These are phyloP conservation scores for Turritis glabra DNA, from an alignment of 345 rosid species.

Conservation along the genomic window DNA sequence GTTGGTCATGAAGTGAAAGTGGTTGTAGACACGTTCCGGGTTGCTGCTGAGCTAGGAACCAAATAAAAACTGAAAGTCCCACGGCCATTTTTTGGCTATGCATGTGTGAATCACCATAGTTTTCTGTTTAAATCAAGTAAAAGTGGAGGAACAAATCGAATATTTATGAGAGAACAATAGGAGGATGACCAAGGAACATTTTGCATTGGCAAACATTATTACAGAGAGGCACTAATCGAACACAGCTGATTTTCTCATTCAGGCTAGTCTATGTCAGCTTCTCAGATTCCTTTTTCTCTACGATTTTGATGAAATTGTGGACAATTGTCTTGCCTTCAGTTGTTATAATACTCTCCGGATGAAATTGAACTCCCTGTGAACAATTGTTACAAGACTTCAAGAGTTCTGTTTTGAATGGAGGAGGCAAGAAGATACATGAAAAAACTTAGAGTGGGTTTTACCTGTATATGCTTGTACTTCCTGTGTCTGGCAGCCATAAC, in stretches of 20 bases:
- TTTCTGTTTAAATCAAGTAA: neutral
- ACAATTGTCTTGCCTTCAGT: slow-evolving; percentile 71
- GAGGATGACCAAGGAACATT: neutral
- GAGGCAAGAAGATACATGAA: neutral
- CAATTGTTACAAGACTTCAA: slow-evolving; percentile 2
- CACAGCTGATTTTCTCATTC: neutral
- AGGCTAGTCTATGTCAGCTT: slow-evolving; percentile 41
- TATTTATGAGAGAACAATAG: neutral
- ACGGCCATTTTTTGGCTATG: neutral
- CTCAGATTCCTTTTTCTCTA: slow-evolving; percentile 58
- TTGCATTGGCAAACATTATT: slow-evolving; percentile 23
- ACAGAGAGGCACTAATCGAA: neutral
- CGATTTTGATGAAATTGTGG: slow-evolving; percentile 69
- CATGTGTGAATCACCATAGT: neutral
- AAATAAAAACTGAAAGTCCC: neutral
- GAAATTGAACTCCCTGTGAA: slow-evolving; percentile 91
- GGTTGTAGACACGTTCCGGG: neutral
- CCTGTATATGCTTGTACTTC: slow-evolving; percentile 80
- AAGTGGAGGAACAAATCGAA: neutral
- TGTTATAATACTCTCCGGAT: slow-evolving; percentile 96
- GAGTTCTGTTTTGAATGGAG: neutral
- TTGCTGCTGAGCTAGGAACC: neutral
- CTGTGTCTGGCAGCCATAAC: slow-evolving; percentile 96
- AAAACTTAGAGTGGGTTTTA: slow-evolving; percentile 24
- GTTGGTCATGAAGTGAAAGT: neutral